Base-by-base conservation (phyloP, 2,329 filamentous ascomycete species). In the Chalara sp. region DNA sequence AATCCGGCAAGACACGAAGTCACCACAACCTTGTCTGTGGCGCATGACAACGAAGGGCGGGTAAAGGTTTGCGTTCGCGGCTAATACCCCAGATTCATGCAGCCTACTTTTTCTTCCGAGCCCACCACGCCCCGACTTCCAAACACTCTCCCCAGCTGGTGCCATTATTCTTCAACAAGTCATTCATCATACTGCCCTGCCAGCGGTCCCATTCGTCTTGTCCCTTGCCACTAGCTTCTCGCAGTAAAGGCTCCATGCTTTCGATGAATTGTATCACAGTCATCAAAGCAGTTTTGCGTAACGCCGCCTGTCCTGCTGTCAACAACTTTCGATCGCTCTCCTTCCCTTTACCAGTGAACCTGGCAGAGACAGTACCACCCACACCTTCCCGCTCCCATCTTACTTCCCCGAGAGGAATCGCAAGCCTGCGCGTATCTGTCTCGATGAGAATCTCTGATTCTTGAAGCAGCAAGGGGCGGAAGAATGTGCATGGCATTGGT, bases 181-280 rank as follows among this genome's bases (percentile, higher is more conserved):
- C 86, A 44, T 81, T 80, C 78, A 89, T 92, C 86, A 96, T 88
- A 68, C 85, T 88, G 40, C 84, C 83, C 70, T 87, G 82, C 91
- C 91, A 96, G 41, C 82, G 76, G 66, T 95, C 87, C 90, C 90
- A 96, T 70, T 96, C 91, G 59, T 95, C 89, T 63, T 87, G 82
- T 61, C 86, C 89, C 74, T 95, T 95, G 11, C 86, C 87, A 63
- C 87, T 95, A 44, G 83, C 81, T 61, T 95, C 87, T 60, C 87
- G 81, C 59, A 96, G 72, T 52, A 93, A 71, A 5, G 89, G 88
- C 68, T 96, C 91, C 61, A 96, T 72, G 56, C 85, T 86, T 65
- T 93, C 88, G 49, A 95, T 88, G 76, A 89, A 80, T 65, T 91
- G 86, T 48, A 95, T 80, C 5, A 91, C 82, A 2, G 86, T 89